Evolutionary conservation across 164 flowering plant species (phyloP), one percentile per base, ranked within the genome.

Genomic region (Liriodendron chinense): DNA sequence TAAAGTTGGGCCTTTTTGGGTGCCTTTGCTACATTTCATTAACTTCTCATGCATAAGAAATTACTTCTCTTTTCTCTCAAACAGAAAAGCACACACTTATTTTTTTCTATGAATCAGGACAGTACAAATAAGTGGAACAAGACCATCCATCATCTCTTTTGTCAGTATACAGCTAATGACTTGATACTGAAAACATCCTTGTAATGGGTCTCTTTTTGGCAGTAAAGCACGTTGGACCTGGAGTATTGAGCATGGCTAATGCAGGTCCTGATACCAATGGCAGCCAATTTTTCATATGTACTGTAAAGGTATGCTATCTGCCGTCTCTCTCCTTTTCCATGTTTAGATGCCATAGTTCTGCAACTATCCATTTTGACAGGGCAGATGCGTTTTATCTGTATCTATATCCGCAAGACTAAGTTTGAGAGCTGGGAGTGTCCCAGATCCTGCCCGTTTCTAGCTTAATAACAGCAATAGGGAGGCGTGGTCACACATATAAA

Each of bases 181-280:
- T 34, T 34, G 7, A 34, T 34, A 34, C 43, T 7, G 43, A 34
- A 34, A 34, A 34, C 43, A 34, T 34, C 43, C 43, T 34, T 34
- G 7, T 34, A 4, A 3, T 34, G 43, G 43, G 43, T 34, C 43
- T 65, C n/a, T 72, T 64, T 18, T 80, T 80, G 82, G 82, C 94
- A 89, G 94, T 92, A 83, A 87, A 62, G 50, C 97, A 92, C 74
- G 77, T 78, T 62, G 94, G 94, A 68, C 91, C 94, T 79, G 97
- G 97, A 75, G 88, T 89, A 4, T 71, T 92, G 79, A 92, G 97
- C 87, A 92, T 90, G 97, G 97, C 97, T 14, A 92, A 92, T 83
- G 91, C 93, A 2, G 97, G 94, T 70, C 94, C 97, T 34, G 68
- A 86, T 77, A 92, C 94, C 71, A 92, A 90, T 74, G 92, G 97